Evolutionary conservation across 2,329 filamentous ascomycete species (phyloP).

Genomic region (Xylariaceae sp.): DNA sequence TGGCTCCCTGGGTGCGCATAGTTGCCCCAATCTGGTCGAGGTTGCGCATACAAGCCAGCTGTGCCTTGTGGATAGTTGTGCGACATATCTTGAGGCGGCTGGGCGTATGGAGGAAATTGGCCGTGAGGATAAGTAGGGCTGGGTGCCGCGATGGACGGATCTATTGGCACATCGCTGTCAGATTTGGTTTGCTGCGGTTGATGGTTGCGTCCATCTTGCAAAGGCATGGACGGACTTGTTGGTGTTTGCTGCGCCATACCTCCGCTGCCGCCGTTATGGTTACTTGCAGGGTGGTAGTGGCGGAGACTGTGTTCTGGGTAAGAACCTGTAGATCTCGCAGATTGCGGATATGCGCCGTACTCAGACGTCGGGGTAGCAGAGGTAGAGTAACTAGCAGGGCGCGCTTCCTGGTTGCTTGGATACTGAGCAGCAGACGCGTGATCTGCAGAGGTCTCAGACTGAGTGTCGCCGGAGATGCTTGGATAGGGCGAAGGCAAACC

Average conservation of each 20-base stretch:
- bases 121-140: slow-evolving; percentile 85
- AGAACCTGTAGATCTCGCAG: slow-evolving; percentile 69
- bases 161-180: slow-evolving; percentile 98
- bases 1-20: slow-evolving; percentile 55
- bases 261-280: slow-evolving; percentile 68
- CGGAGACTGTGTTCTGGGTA: slow-evolving; percentile 87
- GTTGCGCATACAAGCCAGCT: slow-evolving; percentile 61
- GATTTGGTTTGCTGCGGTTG: slow-evolving; percentile 76
- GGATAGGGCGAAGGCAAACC: slow-evolving; percentile 76
- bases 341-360: slow-evolving; percentile 73
- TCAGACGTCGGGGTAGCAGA: slow-evolving; percentile 84
- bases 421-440: slow-evolving; percentile 91
- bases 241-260: slow-evolving; percentile 97
- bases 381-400: slow-evolving; percentile 65
- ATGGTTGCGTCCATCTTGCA: slow-evolving; percentile 77
- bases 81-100: slow-evolving; percentile 79
- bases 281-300: slow-evolving; percentile 74
- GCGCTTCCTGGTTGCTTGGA: slow-evolving; percentile 74
- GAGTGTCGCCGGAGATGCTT: slow-evolving; percentile 61
- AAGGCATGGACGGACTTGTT: slow-evolving; percentile 94
- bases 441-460: slow-evolving; percentile 90
- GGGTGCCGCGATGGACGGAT: slow-evolving; percentile 92
- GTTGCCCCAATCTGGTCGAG: slow-evolving; percentile 70
- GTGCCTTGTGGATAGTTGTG: slow-evolving; percentile 67
- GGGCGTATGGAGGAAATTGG: slow-evolving; percentile 83